phyloP scores from a whole-genome alignment of 768 basidiomycete species.

The Phanerochaete carnosa region DNA sequence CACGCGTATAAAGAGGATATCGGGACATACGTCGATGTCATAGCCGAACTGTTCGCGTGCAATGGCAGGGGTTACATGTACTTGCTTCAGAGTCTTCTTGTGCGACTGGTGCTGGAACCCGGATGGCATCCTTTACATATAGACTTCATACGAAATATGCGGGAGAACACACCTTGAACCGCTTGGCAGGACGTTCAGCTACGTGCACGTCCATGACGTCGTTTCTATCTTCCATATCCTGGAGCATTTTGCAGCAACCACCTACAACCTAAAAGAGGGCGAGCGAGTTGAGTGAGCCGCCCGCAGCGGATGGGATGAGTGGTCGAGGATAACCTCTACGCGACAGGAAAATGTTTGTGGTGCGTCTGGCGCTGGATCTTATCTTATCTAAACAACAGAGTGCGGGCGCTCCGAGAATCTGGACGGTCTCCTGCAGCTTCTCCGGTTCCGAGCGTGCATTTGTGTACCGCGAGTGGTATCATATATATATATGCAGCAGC shows the following conservation, averaged over 20 bases:
- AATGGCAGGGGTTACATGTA: constrained; percentile 70
- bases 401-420: background rate
- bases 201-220: constrained; percentile 1
- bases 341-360: constrained; percentile 6
- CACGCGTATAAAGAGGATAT: background rate
- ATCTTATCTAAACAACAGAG: background rate
- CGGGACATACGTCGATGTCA: constrained; percentile 48
- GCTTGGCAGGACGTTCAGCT: constrained; percentile 16
- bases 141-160: background rate
- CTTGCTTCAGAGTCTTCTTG: constrained; percentile 58
- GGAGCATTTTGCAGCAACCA: background rate
- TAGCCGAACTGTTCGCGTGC: constrained; percentile 48
- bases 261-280: background rate
- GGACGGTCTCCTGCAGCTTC: no score
- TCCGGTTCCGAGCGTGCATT: no score
- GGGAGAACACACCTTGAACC: constrained; percentile 22
- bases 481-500: background rate
- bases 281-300: background rate
- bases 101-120: constrained; percentile 67
- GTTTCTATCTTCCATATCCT: background rate
- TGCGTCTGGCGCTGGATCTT: background rate
- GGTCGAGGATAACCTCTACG: background rate
- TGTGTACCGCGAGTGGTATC: background rate
- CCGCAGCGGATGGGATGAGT: background rate
- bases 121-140: background rate